Base-by-base conservation (phyloP, 2,329 filamentous ascomycete genomes). In the Xylariaceae sp. region DNA sequence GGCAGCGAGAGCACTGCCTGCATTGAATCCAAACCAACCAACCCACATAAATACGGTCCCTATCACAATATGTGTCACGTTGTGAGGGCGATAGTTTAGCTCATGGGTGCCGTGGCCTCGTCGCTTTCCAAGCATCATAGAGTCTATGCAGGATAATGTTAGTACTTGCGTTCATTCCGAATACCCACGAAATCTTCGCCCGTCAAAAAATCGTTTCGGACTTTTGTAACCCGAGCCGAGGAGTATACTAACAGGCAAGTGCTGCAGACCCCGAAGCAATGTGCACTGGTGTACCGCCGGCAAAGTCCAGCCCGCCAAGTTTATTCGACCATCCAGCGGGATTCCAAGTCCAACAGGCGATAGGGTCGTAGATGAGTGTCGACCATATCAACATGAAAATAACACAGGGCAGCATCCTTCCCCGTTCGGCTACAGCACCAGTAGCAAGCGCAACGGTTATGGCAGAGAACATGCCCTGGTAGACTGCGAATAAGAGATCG, bases 271-370 rank as follows among this genome's bases (percentile, higher is more conserved):
- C 91, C 2, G 89, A 93, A 1, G 89, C 78, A 62, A 96, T 94
- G 69, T 96, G 91, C 48, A 96, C 91, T 0, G 91, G 91, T 2
- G 90, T 95, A 63, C 91, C 91, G 57, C 91, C 90, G 18, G 91
- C 91, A 65, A 94, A 96, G 71, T 96, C 91, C 42, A 95, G 80
- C 28, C 88, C 89, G 43, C 90, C 90, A 73, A 95, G 81, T 59
- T 82, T 78, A 71, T 81, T 88, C 12, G 86, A 84, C 91, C 91
- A 96, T 18, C 91, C 91, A 31, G 76, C 75, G 1, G 88, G 71
- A 68, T 96, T 96, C 91, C 91, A 96, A 9, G 89, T 95, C 91
- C 91, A 96, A 79, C 90, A 96, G 42, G 91, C 91, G 66, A 96
- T 91, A 2, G 90, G 88, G 63, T 96, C 90, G 72, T 96, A 96